phyloP scores from a whole-genome alignment of 257 asterid species.

The Thymus mandschuricus region DNA sequence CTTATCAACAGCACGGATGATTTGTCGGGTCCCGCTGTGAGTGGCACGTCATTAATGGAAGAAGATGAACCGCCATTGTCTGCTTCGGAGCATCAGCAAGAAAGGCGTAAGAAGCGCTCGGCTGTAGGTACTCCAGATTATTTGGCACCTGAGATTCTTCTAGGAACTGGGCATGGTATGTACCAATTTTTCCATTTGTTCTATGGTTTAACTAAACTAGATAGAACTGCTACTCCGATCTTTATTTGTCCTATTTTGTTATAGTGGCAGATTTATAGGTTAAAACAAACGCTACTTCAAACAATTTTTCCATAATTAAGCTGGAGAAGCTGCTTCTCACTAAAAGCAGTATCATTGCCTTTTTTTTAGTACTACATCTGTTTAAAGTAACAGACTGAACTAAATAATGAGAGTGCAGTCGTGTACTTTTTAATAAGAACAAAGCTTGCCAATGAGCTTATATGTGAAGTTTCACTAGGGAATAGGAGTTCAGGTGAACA shows the following conservation, averaged over 20 bases:
- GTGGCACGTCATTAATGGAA: slow-evolving; percentile 90
- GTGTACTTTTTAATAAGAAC: slow-evolving; percentile 13
- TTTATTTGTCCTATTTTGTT: not conserved
- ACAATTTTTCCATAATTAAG: slow-evolving; percentile 5
- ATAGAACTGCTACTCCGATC: not conserved
- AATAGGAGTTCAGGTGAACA: slow-evolving; percentile 14
- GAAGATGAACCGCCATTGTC: slow-evolving; percentile 85
- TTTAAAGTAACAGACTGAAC: not conserved
- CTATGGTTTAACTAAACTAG: slow-evolving; percentile 17
- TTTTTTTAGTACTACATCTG: not conserved
- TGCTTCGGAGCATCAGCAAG: slow-evolving; percentile 72
- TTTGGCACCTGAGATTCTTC: slow-evolving; percentile 99
- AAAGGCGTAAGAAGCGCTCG: slow-evolving; percentile 90
- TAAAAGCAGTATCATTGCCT: slow-evolving; percentile 4
- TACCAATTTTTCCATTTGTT: slow-evolving; percentile 26
- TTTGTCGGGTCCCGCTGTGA: slow-evolving; percentile 94
- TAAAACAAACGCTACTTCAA: not conserved
- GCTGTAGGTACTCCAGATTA: slow-evolving; percentile 99
- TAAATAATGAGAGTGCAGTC: slow-evolving; percentile 11
- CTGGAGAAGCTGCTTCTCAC: not conserved
- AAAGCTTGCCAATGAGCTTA: not conserved
- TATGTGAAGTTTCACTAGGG: slow-evolving; percentile 6
- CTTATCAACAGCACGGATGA: slow-evolving; percentile 97
- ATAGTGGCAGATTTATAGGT: not conserved
- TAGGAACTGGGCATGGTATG: slow-evolving; percentile 99